Base-by-base conservation (phyloP, 352 stramenopile species). In the Pythium apleroticum region DNA sequence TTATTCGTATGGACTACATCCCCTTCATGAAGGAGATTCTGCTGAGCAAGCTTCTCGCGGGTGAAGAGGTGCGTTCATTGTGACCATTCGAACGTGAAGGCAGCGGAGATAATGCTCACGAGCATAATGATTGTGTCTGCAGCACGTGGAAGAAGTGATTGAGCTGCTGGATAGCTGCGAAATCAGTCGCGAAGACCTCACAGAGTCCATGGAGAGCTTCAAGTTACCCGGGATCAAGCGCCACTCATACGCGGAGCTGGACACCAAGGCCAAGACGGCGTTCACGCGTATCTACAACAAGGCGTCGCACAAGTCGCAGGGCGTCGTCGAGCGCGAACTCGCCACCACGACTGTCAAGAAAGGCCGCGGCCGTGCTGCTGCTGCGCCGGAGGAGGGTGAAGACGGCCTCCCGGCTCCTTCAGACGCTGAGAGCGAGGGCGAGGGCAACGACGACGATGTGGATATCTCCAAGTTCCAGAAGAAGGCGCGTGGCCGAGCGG, bases 131-230 rank as follows among this genome's bases (percentile, higher is more conserved):
- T 46, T 31, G 19, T 39, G 17, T 55, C 4, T 68, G 9, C 48
- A 93, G 77, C 85, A 93, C 45, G 80, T 98, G 24, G 66, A 88
- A 7, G 87, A 97, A 60, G 90, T 96, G 46, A 98, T 99, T 57
- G 78, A 87, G 19, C 76, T 99, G 31, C 91, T 99, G 66, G 96
- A 99, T 69, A 84, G 93, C 49, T 99, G 98, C 70, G 97, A 98
- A 49, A 90, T 99, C 55, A 97, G 83, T 53, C 90, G 96, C 45
- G 97, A 99, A 71, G 97, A 99, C 73, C 66, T 99, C 22, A 97
- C 98, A 12, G 98, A 99, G 73, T 98, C 95, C 20, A 92, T 99
- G 77, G 91, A 98, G 65, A 89, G 78, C 68, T 93, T 96, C 70
- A 89, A 91, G 67, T 80, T 96, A 57, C 78, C 79, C 8, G 84